phyloP scores from a whole-genome alignment of 2,329 filamentous ascomycete species.

The Ophiocordyceps unilateralis region DNA sequence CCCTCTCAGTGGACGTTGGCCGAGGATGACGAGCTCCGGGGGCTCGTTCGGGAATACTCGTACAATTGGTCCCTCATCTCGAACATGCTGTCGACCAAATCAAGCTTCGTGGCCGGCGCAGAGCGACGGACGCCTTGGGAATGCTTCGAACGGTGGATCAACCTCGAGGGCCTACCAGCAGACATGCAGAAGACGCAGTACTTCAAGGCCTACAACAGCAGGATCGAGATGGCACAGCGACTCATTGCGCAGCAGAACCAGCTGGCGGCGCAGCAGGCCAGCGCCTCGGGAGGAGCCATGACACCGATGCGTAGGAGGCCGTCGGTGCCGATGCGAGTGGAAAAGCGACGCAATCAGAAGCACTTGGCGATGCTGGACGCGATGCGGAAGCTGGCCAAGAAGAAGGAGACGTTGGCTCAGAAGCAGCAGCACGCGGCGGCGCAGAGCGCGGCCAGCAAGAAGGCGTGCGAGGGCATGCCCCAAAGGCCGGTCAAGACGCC shows the following conservation, averaged over 20 bases:
- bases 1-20: conserved; percentile 82
- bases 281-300: conserved; percentile 15
- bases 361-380: conserved; percentile 81
- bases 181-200: conserved; percentile 95
- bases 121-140: conserved; percentile 94
- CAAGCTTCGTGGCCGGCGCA: conserved; percentile 64
- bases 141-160: conserved; percentile 94
- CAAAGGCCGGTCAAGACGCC: conserved; percentile 53
- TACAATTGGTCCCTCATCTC: conserved; percentile 98
- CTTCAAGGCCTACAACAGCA: conserved; percentile 55
- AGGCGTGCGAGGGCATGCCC: conserved; percentile 49
- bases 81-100: conserved; percentile 56
- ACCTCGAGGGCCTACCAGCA: conserved; percentile 72
- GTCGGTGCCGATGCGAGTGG: conserved; percentile 69
- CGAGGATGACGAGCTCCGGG: conserved; percentile 80
- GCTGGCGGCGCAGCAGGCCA: conserved; percentile 32
- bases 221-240: conserved; percentile 42
- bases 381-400: conserved; percentile 91
- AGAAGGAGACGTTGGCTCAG: conserved; percentile 67
- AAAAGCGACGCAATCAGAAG: conserved; percentile 70
- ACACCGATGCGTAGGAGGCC: conserved; percentile 42
- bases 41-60: conserved; percentile 75
- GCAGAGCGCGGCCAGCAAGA: conserved; percentile 62
- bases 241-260: conserved; percentile 36
- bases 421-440: conserved; percentile 80